Percentiles rank a stretch among this genome's conserved stretches.
phyloP scores from a whole-genome alignment of 2,329 filamentous ascomycete species.

The Aspergillus ustus region DNA sequence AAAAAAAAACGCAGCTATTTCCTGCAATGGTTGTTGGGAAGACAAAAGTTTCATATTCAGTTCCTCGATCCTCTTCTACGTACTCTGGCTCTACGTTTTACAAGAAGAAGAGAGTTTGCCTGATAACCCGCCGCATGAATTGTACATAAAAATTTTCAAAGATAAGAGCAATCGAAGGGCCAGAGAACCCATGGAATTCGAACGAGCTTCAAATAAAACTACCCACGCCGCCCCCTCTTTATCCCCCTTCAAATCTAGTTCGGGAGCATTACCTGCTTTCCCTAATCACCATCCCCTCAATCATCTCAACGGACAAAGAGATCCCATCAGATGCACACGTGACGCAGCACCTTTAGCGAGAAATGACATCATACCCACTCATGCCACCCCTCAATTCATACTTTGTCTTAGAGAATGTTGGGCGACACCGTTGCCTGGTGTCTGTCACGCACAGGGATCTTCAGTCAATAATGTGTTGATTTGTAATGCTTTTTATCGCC shows the following conservation, averaged over 20 bases:
- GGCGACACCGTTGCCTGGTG: background rate
- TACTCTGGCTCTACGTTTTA: background rate
- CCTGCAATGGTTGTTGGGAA: slow-evolving; percentile 14
- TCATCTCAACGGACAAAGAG: background rate
- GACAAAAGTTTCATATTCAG: slow-evolving; percentile 18
- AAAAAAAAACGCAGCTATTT: slow-evolving; percentile 28
- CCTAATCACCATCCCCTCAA: background rate
- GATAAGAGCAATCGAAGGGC: too few species aligned
- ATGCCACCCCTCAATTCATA: background rate
- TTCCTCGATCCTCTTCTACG: background rate
- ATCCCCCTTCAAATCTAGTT: too few species aligned
- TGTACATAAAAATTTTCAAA: too few species aligned
- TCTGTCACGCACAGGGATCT: background rate
- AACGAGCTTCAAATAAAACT: too few species aligned
- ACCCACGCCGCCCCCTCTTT: too few species aligned
- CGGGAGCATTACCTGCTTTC: too few species aligned
- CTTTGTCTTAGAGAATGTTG: background rate
- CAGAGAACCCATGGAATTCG: too few species aligned
- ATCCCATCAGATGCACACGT: background rate
- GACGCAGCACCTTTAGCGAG: background rate
- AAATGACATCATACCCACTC: background rate
- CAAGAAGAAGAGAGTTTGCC: background rate
- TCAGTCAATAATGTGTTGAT: background rate
- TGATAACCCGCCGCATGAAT: too few species aligned
- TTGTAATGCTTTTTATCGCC: background rate